Conservation (phyloP, 2,329 filamentous ascomycete species). For the Didymella arachidicola region DNA sequence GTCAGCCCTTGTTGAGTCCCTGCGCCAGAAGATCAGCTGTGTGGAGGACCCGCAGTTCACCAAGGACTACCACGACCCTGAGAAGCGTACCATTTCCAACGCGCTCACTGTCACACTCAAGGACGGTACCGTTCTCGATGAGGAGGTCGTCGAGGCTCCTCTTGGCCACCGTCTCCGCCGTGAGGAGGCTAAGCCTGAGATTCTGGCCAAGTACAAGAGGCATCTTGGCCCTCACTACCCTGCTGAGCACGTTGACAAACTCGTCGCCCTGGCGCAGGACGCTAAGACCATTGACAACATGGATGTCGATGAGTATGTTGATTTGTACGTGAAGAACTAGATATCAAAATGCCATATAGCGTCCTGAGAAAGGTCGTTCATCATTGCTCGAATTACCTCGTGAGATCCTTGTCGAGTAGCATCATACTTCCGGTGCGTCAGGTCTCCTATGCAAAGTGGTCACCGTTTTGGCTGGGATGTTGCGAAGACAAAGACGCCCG, state of each 20-base stretch:
- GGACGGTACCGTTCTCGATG: constrained; percentile 88
- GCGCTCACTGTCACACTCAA: constrained; percentile 93
- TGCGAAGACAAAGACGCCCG: too few species aligned
- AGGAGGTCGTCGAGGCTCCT: constrained; percentile 92
- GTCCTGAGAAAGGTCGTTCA: neutral
- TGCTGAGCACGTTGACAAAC: constrained; percentile 77
- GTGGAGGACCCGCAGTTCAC: constrained; percentile 97
- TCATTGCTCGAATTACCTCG: neutral
- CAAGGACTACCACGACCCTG: constrained; percentile 91
- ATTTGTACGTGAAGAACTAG: constrained; percentile 73
- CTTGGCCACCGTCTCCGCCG: constrained; percentile 89
- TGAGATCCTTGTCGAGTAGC: too few species aligned
- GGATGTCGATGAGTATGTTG: constrained; percentile 91
- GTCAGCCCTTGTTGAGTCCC: constrained; percentile 85
- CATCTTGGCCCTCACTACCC: constrained; percentile 86
- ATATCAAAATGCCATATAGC: constrained; percentile 13
- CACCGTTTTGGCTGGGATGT: too few species aligned
- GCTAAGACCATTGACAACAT: constrained; percentile 77
- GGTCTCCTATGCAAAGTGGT: too few species aligned
- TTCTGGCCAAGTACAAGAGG: constrained; percentile 92
- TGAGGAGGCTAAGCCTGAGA: constrained; percentile 97
- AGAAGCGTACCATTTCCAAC: constrained; percentile 95
- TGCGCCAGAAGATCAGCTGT: constrained; percentile 92
- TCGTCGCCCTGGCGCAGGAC: constrained; percentile 82
- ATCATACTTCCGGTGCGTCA: too few species aligned